phyloP scores from a whole-genome alignment of 805 yeast genomes.

The Saccharomyces jurei region DNA sequence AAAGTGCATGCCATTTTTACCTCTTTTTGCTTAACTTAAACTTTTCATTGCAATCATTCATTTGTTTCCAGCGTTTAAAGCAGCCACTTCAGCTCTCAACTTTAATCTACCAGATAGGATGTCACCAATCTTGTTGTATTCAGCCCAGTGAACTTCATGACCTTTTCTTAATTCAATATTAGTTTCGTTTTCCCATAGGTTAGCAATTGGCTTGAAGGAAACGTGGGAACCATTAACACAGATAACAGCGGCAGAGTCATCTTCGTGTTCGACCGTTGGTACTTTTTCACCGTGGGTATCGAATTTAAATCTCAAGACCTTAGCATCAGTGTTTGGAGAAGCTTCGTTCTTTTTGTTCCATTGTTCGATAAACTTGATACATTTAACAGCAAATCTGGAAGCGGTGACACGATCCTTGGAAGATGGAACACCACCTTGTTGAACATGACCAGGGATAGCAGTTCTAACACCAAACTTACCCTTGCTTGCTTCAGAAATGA shows the following conservation, averaged over 20 bases:
- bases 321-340: slow-evolving; percentile 30
- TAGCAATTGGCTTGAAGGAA: slow-evolving; percentile 46
- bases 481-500: slow-evolving; percentile 69
- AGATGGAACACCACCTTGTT: slow-evolving; percentile 93
- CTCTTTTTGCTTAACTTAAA: background rate
- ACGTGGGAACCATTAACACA: slow-evolving; percentile 65
- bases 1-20: background rate
- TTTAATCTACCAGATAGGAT: slow-evolving; percentile 64
- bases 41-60: background rate
- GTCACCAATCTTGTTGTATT: slow-evolving; percentile 50
- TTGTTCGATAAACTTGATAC: slow-evolving; percentile 80
- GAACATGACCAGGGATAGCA: slow-evolving; percentile 96
- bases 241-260: slow-evolving; percentile 48
- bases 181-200: slow-evolving; percentile 54
- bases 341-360: slow-evolving; percentile 35
- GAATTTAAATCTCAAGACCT: slow-evolving; percentile 45
- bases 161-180: slow-evolving; percentile 60
- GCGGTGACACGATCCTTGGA: slow-evolving; percentile 90
- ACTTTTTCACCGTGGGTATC: slow-evolving; percentile 39
- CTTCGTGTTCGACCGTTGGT: slow-evolving; percentile 37
- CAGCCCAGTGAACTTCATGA: slow-evolving; percentile 58
- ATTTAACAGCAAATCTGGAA: slow-evolving; percentile 80
- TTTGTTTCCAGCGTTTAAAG: slow-evolving; percentile 2
- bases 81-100: slow-evolving; percentile 37
- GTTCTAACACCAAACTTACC: slow-evolving; percentile 84